Evolutionary conservation across 2,329 filamentous ascomycete species (phyloP), one percentile per base, ranked within the genome.

Genomic region (Arthrinium puccinioides): DNA sequence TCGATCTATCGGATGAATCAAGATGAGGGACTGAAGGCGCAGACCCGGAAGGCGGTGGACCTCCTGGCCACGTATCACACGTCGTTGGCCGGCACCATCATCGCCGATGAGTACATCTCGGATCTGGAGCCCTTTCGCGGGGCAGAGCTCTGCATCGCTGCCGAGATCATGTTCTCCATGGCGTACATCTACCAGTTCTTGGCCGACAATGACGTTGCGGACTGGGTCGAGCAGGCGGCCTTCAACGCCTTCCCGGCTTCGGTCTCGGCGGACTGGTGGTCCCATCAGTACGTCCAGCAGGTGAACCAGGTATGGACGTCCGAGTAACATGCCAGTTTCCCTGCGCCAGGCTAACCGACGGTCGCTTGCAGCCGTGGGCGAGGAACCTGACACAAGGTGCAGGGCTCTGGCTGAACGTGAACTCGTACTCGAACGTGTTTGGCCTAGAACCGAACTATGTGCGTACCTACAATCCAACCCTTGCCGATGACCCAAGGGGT

Each of bases 211-310:
- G 49, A 53, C 36, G 38, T 67, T 43, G 70, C 70, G 9, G 70
- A 76, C 47, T 56, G 60, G 36, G 59, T 60, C 9, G 72, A 76
- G 45, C 50, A 62, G 28, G 60, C 64, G 2, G 70, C 70, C 4
- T 76, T 70, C 54, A 76, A 76, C 38, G 67, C 69, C 4, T 51
- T 75, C 9, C 71, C 72, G 2, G 67, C 60, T 2, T 64, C 64
- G 36, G 47, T 72, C n/a, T 63, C 64, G 15, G 58, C 65, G 0
- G 64, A 74, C 44, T 72, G 69, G 64, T 76, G 70, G 70, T 63
- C 62, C n/a, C 69, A 68, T 44, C 70, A 74, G 45, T 76, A 76
- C 43, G 60, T 75, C 14, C 55, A 62, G 16, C 62, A 74, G 45
- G 64, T 67, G 4, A 77, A 76, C 45, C 72, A 76, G 46, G 53